Base-by-base conservation (phyloP, 345 rosid genomes). In the Gynandropsis gynandra region DNA sequence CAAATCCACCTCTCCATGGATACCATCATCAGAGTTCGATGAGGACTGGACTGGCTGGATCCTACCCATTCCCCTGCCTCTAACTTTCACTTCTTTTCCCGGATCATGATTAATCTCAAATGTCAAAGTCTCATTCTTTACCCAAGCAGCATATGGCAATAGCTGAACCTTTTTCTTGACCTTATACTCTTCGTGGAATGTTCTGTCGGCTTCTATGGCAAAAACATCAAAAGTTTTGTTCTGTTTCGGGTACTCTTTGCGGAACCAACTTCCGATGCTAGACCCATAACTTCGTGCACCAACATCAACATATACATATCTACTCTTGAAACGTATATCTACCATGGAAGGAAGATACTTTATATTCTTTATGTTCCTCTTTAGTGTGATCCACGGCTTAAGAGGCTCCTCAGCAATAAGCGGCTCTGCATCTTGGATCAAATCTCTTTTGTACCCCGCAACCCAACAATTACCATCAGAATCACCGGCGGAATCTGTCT, bases 231-330 rank as follows among this genome's bases (percentile, higher is more conserved):
- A 93, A 1, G 96, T 88, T 52, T 70, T 80, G 64, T 88, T 88
- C 77, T 88, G 97, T 58, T 85, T 93, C 1, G 97, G 99, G 71
- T 93, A 93, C 36, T 80, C 85, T 60, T 93, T 93, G 73, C 54
- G 76, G 52, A 93, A 93, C 99, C 99, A 93, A 50, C 97, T 81
- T 14, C 90, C 99, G 10, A 93, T 93, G 48, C 99, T 93, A 8
- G 99, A 93, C 1, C 99, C 99, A 4, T 88, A 93, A 57, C 95
- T 83, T 67, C 99, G 69, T 16, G 99, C 90, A 38, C 99, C 99
- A 15, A 88, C 97, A 52, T 93, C 99, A 52, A 93, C 81, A 65
- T 93, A 93, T 1, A 93, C 82, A 58, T 93, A 85, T 56, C 96
- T 73, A 24, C 75, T 83, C 87, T 79, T 85, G 68, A 93, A 93